Evolutionary conservation across 805 yeast genomes (phyloP), one percentile per base, ranked within the genome.

Genomic region (Candida golubevii): DNA sequence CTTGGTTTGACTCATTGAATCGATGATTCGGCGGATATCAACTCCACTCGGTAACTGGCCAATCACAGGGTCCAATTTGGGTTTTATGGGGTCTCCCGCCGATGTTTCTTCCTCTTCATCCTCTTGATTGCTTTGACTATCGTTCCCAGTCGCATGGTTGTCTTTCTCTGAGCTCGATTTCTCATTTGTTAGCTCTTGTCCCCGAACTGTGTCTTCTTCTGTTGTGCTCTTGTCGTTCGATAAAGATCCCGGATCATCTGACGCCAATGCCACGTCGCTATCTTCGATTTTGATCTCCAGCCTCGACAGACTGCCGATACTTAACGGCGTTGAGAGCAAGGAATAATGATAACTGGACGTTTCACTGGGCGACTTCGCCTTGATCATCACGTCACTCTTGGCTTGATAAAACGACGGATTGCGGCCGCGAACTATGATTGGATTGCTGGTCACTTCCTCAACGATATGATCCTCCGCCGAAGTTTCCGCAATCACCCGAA

Each of bases 361-460:
- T 27, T 32, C 30, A 18, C 32, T 32, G n/a, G 49, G 49, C 9
- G 53, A 38, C 29, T 59, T 45, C 4, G 59, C 50, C 42, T 57
- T 58, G 48, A 79, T 70, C 39, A 71, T 54, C 15, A 77, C 59
- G 53, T 78, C 82, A 39, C 76, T 73, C 44, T 79, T 61, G 45
- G 76, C 78, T 30, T 71, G 69, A 53, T 79, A 79, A 49, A 79
- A 80, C n/a, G 78, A 69, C 3, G 85, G 84, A 51, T 79, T 80
- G 41, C 84, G 59, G 3, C 85, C 85, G 48, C 85, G 60, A 8
- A 79, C 84, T 11, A 77, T 75, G 4, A 80, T 73, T 1, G 81
- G 81, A 8, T 46, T 39, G 38, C 56, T 50, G 11, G n/a, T 39
- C 13, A 48, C 23, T 29, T 42, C 48, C 12, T 39, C 30, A 8